Conservation (phyloP, 2,329 filamentous ascomycete species). For the Epichloe typhina region DNA sequence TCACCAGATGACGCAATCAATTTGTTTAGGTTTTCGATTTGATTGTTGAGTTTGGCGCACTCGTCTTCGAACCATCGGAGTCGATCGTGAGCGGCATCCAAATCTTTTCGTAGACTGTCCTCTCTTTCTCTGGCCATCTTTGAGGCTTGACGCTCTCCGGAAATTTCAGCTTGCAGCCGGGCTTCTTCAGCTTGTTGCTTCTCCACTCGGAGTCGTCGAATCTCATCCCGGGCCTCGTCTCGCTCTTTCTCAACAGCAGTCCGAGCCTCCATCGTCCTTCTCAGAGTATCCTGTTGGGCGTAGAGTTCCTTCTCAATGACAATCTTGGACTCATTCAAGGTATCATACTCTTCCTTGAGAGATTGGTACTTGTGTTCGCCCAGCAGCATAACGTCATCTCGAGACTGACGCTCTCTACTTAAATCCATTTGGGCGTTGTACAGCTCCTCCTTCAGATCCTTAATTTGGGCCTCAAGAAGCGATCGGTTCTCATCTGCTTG, state of each 20-base stretch:
- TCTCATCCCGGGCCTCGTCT: constrained; percentile 76
- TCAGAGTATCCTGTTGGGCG: constrained; percentile 80
- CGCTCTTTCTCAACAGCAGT: constrained; percentile 72
- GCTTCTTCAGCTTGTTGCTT: constrained; percentile 80
- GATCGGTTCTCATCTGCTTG: constrained; percentile 71
- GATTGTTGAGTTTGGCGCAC: constrained; percentile 58
- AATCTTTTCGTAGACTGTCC: constrained; percentile 60
- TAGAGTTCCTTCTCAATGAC: constrained; percentile 97
- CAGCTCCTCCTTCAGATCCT: constrained; percentile 73
- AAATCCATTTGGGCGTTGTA: constrained; percentile 79
- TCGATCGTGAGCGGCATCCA: constrained; percentile 65
- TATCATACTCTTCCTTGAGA: constrained; percentile 73
- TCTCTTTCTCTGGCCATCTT: constrained; percentile 70
- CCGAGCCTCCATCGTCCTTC: constrained; percentile 72
- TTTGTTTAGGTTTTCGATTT: constrained; percentile 77
- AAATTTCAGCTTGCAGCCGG: constrained; percentile 66
- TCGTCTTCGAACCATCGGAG: constrained; percentile 71
- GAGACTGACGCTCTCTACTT: constrained; percentile 80
- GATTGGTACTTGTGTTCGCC: constrained; percentile 77
- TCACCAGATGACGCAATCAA: constrained; percentile 80
- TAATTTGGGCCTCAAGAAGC: constrained; percentile 75
- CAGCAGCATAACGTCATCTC: constrained; percentile 84
- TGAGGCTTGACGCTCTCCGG: constrained; percentile 67
- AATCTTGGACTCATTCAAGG: constrained; percentile 86
- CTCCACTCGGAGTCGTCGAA: constrained; percentile 68